Percentiles rank a stretch among this genome's conserved stretches.
These are phyloP conservation scores for Globisporangium nunn DNA, from an alignment of 352 stramenopile genomes.

Conservation along the genomic window DNA sequence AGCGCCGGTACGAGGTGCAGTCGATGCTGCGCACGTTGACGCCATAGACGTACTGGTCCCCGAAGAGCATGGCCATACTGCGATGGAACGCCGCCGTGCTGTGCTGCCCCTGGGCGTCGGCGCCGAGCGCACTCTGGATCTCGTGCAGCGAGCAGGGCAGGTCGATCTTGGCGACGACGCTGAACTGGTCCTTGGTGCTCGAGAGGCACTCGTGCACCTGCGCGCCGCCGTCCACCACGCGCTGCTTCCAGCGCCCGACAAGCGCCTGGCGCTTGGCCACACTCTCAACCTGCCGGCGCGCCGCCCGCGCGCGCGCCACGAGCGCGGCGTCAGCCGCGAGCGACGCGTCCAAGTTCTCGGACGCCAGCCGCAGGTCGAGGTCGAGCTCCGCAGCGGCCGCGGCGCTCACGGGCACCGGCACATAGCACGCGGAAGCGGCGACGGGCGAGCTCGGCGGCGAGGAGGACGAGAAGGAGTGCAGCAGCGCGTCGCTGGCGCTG, in stretches of 20 bases:
- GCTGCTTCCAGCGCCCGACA: conserved; percentile 41
- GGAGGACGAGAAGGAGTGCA: not conserved
- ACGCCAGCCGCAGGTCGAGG: conserved; percentile 24
- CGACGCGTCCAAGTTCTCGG: conserved; percentile 24
- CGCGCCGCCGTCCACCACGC: conserved; percentile 5
- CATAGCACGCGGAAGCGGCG: conserved; percentile 6
- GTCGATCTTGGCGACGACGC: conserved; percentile 53
- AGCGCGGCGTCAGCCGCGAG: conserved; percentile 27
- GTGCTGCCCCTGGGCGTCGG: conserved; percentile 23
- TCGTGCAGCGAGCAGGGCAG: conserved; percentile 47
- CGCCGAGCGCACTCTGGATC: conserved; percentile 44
- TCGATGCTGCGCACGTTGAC: conserved; percentile 35
- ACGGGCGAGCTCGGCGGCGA: not conserved
- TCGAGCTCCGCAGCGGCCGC: conserved; percentile 15
- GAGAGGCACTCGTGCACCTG: conserved; percentile 46
- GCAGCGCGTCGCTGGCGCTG: not conserved
- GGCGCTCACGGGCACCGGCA: conserved; percentile 3
- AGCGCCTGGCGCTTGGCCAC: conserved; percentile 35
- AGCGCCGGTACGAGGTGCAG: conserved; percentile 12
- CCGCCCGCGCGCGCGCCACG: conserved; percentile 19
- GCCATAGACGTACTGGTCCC: conserved; percentile 52
- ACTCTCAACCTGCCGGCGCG: conserved; percentile 38
- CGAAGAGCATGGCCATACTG: conserved; percentile 59
- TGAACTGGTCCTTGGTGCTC: conserved; percentile 41
- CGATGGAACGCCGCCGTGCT: conserved; percentile 38